Evolutionary conservation across 805 yeast genomes (phyloP), one percentile per base, ranked within the genome.

Genomic region (Cyberlindnera veronae): DNA sequence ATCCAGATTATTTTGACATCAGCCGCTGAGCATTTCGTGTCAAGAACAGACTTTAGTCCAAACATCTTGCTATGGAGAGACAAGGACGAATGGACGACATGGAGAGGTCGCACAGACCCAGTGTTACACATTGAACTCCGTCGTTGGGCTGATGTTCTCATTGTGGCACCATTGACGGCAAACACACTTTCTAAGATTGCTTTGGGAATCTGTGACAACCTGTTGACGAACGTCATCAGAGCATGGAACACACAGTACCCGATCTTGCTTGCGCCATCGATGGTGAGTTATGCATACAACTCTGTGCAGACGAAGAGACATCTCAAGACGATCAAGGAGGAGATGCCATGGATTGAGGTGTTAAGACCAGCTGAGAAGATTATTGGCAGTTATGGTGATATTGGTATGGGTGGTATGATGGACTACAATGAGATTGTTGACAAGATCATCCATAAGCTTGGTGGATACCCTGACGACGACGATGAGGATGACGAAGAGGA

Each of bases 361-460:
- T 72, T 93, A 57, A 84, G 82, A 60, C 99, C 99, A 0, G 88
- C 89, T 18, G 99, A 91, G 62, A 91, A 91, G 62, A 95, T 91
- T 6, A 79, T 84, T 57, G 88, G 95, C 41, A 76, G 87, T 30
- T 88, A 90, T 66, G 98, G 99, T 46, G 98, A 91, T 54, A 89
- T 93, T 41, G 98, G 98, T n/a, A 84, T 93, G 88, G 98, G 99
- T 35, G 98, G 99, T 39, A 93, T 93, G 98, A 84, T 90, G 82
- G 98, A 93, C 54, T 88, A 95, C 79, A 84, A 87, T 60, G 97
- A 90, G 60, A 83, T 93, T 53, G 96, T 89, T 15, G 95, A 89
- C 58, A 79, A 80, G 53, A 72, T 87, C 35, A 95, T 85, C 16
- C 70, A 80, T 63, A 83, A 81, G 57, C 66, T 89, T 49, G 77